A percentile compares a stretch with the other conserved stretches of the same genome.
phyloP scores from a whole-genome alignment of 2,329 filamentous ascomycete species.

The Xylaria sp. region DNA sequence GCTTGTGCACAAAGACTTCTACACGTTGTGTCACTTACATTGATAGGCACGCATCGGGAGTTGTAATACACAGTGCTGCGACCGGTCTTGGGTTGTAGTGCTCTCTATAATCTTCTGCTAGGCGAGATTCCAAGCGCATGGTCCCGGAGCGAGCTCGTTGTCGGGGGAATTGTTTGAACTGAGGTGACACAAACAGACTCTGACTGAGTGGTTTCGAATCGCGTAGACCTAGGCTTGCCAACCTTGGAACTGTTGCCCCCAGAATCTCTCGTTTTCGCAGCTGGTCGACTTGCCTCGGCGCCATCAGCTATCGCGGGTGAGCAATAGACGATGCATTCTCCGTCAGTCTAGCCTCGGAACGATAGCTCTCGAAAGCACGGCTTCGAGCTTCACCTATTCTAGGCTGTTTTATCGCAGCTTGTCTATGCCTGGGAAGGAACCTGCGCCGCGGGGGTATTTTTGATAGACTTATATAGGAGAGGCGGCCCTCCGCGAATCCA shows the following conservation, averaged over 20 bases:
- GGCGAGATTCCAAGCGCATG: background rate
- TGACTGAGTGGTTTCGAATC: conserved; percentile 1
- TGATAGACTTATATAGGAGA: background rate
- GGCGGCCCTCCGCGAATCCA: background rate
- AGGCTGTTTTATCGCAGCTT: background rate
- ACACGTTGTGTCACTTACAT: background rate
- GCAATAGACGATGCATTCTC: background rate
- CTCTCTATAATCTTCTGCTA: background rate
- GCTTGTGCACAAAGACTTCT: background rate
- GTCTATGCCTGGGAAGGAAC: background rate
- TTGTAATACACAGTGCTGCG: background rate
- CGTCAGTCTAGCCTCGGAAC: background rate
- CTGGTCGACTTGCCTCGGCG: background rate
- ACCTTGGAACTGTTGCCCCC: background rate
- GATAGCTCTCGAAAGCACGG: conserved; percentile 5
- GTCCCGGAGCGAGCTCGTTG: background rate
- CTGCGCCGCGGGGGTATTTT: background rate
- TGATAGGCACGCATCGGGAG: background rate
- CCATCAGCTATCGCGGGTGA: background rate
- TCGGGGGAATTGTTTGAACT: background rate
- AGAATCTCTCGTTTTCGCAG: background rate
- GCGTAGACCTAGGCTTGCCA: background rate
- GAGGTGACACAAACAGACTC: conserved; percentile 18
- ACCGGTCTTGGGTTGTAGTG: background rate
- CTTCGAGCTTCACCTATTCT: background rate